Evolutionary conservation across 768 basidiomycete species (phyloP).

Genomic region (Naganishia vishniacii): DNA sequence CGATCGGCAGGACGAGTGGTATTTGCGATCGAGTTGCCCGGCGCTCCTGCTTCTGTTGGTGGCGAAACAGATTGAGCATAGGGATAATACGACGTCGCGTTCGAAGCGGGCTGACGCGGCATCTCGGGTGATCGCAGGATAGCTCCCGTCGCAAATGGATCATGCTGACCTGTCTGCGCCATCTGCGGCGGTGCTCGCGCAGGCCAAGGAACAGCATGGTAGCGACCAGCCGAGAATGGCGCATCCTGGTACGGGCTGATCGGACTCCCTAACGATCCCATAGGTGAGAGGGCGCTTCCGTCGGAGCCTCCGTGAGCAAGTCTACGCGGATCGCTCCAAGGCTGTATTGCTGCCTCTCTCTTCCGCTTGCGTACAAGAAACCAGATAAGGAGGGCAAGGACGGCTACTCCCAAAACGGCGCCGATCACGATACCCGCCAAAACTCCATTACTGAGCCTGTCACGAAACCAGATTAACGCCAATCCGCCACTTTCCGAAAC

Average conservation of each 20-base stretch:
- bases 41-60: background rate
- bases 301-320: background rate
- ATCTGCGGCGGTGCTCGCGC: background rate
- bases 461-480: background rate
- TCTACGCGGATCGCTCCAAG: background rate
- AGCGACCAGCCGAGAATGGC: background rate
- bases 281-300: background rate
- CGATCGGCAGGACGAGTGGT: background rate
- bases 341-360: background rate
- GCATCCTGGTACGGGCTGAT: conserved; percentile 1
- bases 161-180: background rate
- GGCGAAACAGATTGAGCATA: conserved; percentile 11
- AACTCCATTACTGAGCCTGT: background rate
- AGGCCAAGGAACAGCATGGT: background rate
- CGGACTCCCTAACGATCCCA: background rate
- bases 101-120: background rate
- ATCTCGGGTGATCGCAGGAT: background rate
- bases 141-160: background rate
- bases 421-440: background rate
- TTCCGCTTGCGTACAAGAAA: conserved; percentile 6
- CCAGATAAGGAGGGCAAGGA: conserved; percentile 1
- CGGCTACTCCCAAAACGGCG: background rate
- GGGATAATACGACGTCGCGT: conserved; percentile 8
- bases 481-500: background rate
- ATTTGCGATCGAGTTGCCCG: background rate